Base-by-base conservation (phyloP, 2,329 filamentous ascomycete genomes). In the Achaetomium macrosporum region DNA sequence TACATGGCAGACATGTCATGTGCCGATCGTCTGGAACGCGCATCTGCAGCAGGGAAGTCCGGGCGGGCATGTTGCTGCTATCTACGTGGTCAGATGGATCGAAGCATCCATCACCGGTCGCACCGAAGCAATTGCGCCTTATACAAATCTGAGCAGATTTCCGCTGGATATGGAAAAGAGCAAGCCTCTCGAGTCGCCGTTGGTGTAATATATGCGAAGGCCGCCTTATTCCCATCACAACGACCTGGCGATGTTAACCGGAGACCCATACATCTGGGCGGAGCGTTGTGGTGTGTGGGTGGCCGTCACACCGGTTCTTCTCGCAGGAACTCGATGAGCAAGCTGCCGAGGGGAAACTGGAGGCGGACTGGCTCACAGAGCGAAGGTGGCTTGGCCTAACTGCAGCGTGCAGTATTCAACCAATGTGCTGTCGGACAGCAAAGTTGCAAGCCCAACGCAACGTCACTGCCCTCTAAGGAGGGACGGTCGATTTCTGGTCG, bases 1-100 rank as follows among this genome's bases (percentile, higher is more conserved):
- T 36, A 50, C 57, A 55, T 50, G 51, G 25, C 16, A n/a, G 39
- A 8, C 8, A 8, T 41, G 56, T 54, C 56, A 57, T 58, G 51
- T 57, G 42, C 51, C 43, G 20, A 42, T 16, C 6, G 9, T 6
- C 25, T 33, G 20, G 12, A 19, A 30, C 9, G 1, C 11, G 10
- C 36, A 35, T 17, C 33, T 19, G 19, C n/a, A 17, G 16, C 3
- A 19, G 11, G 16, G 20, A 16, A 16, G 42, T 42, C 41, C n/a
- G 12, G 41, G n/a, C 3, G 33, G 44, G 35, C 9, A 12, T 25
- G 7, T 25, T 25, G 25, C 4, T 4, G 25, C 25, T 7, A 25
- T 7, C 7, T 4, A 7, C 7, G 25, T 25, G 25, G 7, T 25
- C 25, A 25, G 25, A 25, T 25, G 25, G 25, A 4, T 25, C 25